Evolutionary conservation across 495 filamentous ascomycete species (phyloP), one percentile per base, ranked within the genome.

Genomic region (Chaetomium fimeti): DNA sequence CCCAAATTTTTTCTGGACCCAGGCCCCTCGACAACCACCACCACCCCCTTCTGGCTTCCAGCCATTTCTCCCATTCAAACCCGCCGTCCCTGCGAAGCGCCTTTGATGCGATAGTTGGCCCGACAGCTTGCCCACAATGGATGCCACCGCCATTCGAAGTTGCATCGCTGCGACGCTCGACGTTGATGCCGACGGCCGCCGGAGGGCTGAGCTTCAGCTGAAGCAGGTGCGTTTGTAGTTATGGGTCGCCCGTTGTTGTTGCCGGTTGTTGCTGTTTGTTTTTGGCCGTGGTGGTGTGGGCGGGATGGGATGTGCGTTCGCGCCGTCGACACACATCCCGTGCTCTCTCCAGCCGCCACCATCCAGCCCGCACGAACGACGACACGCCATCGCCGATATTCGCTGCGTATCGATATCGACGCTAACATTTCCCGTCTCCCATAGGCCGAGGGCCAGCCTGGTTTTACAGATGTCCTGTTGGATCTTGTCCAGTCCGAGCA

Each of bases 401-500:
- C 56, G 57, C 62, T 63, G 64, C 18, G 57, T 61, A 38, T 43
- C 54, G 20, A n/a, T 61, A 38, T 43, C 54, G 20, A n/a, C 61
- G 48, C 67, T 70, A 58, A 52, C 60, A 45, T 36, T 29, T 24
- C 71, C 71, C 22, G 42, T 57, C 42, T 29, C 18, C 22, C 65
- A 59, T 69, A 98, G 94, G 95, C 93, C 74, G 95, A 98, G 77
- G 87, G 88, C 48, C 89, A 92, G 74, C 84, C 91, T 59, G 91
- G 91, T 53, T 97, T 98, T 78, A 88, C 89, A 71, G 91, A 95
- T 76, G 90, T 90, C 63, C 86, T 98, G 59, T 80, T 97, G 64
- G 90, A 96, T 77, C 91, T 98, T 73, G 78, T 98, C 67, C 88
- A 93, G 75, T 83, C 84, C 48, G 95, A 98, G 76, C 89, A 91